Evolutionary conservation across 768 basidiomycete genomes (phyloP).

Genomic region (Boletellus ananiceps): DNA sequence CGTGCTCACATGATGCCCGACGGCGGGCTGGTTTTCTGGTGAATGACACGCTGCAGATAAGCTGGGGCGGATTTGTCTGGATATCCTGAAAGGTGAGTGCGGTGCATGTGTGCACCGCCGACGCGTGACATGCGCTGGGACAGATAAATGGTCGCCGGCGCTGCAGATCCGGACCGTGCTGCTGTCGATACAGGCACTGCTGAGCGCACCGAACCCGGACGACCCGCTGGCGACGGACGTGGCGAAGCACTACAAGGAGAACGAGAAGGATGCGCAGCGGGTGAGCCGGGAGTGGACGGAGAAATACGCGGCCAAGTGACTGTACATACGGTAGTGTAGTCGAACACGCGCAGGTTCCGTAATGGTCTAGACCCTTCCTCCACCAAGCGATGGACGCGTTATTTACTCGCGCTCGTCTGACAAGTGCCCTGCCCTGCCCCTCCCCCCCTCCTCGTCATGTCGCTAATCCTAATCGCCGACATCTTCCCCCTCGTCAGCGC

Average conservation of each 20-base stretch:
- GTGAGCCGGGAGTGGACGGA: constrained; percentile 96
- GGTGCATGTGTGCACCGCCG: neutral
- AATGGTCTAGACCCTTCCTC: constrained; percentile 23
- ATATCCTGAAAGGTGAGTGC: constrained; percentile 87
- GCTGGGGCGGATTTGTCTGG: constrained; percentile 95
- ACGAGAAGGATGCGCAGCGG: constrained; percentile 88
- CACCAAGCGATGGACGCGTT: constrained; percentile 2
- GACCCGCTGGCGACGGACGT: constrained; percentile 93
- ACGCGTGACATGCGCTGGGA: neutral
- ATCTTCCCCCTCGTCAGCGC: constrained; percentile 32
- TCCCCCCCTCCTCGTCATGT: constrained; percentile 22
- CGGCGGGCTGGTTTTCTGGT: constrained; percentile 2
- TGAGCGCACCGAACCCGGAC: constrained; percentile 95
- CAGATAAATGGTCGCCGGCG: constrained; percentile 99
- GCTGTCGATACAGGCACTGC: constrained; percentile 93
- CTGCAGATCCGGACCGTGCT: constrained; percentile 97
- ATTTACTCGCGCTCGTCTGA: constrained; percentile 8
- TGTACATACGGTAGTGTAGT: neutral
- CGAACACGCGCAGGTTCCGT: constrained; percentile 13
- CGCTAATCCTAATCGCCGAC: constrained; percentile 32
- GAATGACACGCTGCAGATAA: constrained; percentile 59
- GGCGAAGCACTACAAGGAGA: constrained; percentile 98
- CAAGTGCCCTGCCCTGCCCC: constrained; percentile 9
- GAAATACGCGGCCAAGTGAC: constrained; percentile 59
- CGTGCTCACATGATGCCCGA: constrained; percentile 22